A percentile compares a stretch with the other conserved stretches of the same genome.
These are phyloP conservation scores for Alnus glutinosa DNA, from an alignment of 306 rosid species.

Conservation along the genomic window DNA sequence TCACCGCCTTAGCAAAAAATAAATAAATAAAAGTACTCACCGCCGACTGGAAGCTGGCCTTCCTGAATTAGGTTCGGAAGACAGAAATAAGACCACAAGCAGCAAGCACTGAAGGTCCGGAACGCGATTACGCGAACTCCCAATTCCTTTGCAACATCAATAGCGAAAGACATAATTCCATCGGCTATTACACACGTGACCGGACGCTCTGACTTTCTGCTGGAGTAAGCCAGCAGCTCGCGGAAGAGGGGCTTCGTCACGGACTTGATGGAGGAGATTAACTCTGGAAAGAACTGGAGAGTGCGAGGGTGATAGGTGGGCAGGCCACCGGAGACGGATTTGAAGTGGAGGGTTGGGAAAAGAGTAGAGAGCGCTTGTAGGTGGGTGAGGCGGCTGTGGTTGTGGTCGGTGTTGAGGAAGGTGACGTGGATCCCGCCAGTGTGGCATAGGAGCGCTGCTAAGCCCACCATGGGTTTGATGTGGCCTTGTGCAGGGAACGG, in stretches of 20 bases:
- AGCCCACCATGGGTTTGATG: slow-evolving; percentile 16
- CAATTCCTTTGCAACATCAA: background rate
- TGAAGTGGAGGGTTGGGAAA: slow-evolving; percentile 22
- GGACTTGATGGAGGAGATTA: background rate
- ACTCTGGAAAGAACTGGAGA: too few relatives aligned
- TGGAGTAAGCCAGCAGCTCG: background rate
- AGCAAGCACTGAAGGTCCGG: background rate
- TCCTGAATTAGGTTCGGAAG: background rate
- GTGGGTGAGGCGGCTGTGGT: slow-evolving; percentile 2
- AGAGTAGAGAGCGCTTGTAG: slow-evolving; percentile 2
- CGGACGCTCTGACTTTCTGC: background rate
- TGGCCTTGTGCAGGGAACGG: slow-evolving; percentile 26
- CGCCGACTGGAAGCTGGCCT: background rate
- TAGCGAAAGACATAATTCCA: background rate
- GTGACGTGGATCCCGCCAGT: slow-evolving; percentile 25
- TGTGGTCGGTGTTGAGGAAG: slow-evolving; percentile 20
- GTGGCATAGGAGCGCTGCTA: slow-evolving; percentile 22
- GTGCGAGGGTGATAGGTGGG: background rate
- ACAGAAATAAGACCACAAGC: background rate
- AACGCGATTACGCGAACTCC: background rate
- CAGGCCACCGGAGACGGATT: slow-evolving; percentile 19
- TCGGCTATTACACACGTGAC: background rate
- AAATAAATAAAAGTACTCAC: too few relatives aligned
- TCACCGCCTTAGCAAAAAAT: too few relatives aligned
- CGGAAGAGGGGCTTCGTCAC: background rate